Percentiles rank a stretch among this genome's conserved stretches.
Evolutionary conservation across 768 basidiomycete genomes (phyloP).

Genomic region (Boletus reticuloceps): DNA sequence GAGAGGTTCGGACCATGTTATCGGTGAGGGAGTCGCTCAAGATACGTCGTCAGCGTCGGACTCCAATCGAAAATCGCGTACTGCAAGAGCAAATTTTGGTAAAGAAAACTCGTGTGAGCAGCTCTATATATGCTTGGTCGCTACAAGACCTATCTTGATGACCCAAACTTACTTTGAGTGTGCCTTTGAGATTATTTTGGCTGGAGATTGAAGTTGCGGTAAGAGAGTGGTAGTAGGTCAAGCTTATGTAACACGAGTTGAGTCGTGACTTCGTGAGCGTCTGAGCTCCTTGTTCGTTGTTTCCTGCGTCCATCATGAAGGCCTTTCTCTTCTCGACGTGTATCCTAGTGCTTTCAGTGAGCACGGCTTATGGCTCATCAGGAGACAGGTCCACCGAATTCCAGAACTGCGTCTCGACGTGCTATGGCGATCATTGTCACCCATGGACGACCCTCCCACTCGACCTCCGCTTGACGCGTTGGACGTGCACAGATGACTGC

Average conservation of each 20-base stretch:
- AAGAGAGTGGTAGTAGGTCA: neutral
- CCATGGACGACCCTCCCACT: constrained; percentile 43
- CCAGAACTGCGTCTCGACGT: constrained; percentile 37
- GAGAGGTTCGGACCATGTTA: constrained; percentile 36
- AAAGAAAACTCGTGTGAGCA: neutral
- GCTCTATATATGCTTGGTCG: neutral
- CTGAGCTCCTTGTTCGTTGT: neutral
- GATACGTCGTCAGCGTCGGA: too few species aligned
- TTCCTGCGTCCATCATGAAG: constrained; percentile 17
- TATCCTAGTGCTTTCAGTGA: constrained; percentile 13
- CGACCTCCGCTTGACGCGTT: constrained; percentile 67
- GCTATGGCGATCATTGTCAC: constrained; percentile 29
- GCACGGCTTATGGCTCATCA: constrained; percentile 20
- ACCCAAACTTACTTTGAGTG: too few species aligned
- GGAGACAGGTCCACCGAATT: constrained; percentile 36
- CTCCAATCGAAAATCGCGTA: neutral
- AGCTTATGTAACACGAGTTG: constrained; percentile 19
- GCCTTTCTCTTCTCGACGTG: constrained; percentile 1
- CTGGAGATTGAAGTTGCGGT: neutral
- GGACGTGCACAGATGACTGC: constrained; percentile 88
- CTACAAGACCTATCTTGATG: too few species aligned
- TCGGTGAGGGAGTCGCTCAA: neutral
- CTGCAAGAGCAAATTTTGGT: neutral
- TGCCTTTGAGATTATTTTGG: neutral
- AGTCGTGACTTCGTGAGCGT: too few species aligned